Conservation (phyloP, 192 early-diverging fungal genomes). For the Backusella sp. region DNA sequence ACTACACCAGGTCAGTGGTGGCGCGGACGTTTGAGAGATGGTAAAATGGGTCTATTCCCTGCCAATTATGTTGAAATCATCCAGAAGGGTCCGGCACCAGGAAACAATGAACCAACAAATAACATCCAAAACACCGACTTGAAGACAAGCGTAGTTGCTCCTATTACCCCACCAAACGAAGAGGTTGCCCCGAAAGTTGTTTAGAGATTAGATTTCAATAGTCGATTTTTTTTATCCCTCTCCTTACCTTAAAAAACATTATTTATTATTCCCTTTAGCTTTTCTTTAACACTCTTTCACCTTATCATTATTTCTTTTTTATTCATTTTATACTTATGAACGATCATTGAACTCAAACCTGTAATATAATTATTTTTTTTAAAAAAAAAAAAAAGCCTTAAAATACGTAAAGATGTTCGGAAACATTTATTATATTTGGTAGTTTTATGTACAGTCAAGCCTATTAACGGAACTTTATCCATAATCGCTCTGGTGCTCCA, state of each 20-base stretch:
- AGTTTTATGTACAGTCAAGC: too few species aligned
- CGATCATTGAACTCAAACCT: conserved; percentile 7
- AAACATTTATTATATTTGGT: too few species aligned
- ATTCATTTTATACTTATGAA: conserved; percentile 5
- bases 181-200: conserved; percentile 3
- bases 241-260: background rate
- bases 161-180: conserved; percentile 1
- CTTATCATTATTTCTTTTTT: background rate
- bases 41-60: conserved; percentile 88
- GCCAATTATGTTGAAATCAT: conserved; percentile 90
- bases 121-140: background rate
- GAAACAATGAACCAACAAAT: background rate
- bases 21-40: conserved; percentile 80
- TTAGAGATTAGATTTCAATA: background rate
- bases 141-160: background rate
- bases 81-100: conserved; percentile 52
- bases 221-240: background rate
- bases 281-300: background rate
- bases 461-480: too few species aligned
- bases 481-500: too few species aligned
- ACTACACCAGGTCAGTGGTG: conserved; percentile 87
- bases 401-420: background rate
- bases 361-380: conserved; percentile 9
- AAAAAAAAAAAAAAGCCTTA: background rate
- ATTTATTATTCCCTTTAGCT: background rate